Evolutionary conservation across 495 filamentous ascomycete genomes (phyloP), one percentile per base, ranked within the genome.

Genomic region (Penicillium herquei): DNA sequence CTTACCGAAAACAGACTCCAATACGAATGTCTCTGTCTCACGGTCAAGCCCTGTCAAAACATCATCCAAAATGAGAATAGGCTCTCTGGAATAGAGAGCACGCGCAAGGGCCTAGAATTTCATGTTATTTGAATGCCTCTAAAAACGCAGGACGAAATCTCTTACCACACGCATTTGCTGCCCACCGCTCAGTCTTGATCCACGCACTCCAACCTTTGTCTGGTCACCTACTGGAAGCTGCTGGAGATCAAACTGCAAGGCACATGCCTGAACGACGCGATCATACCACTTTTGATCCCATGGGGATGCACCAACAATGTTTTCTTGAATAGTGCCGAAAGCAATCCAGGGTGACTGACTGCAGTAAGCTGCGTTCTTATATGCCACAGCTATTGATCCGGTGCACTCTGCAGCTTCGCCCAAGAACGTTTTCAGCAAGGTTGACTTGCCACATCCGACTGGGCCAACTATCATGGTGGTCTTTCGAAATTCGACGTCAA

Each of bases 331-430:
- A 39, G 82, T 90, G 78, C 89, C 90, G 61, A 84, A 90, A 59
- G 89, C 86, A 6, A 93, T 79, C 89, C 89, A 93, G 13, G 89
- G 86, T 1, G 82, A 83, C 60, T 93, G 88, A 7, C 81, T 82
- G 57, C 87, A 90, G 70, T 90, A 92, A 0, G 84, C 89, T 3
- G 90, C 75, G 48, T 84, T 49, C n/a, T 31, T 34, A 31, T 54
- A 63, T 34, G 49, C 52, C 16, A 57, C 60, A 14, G 52, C 58
- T 7, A 66, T 50, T 2, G 42, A 43, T 3, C 63, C 63, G 6
- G 63, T 56, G 18, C 39, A 48, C 45, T 58, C 57, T 21, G 70
- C 66, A 3, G 78, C 56, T 55, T 86, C 82, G n/a, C 82, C 81
- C 1, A 84, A 64, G 4, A 84, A 40, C 1, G 71, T 68, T 52